Conservation (phyloP, 2,329 filamentous ascomycete genomes). For the Botryotinia globosa region DNA sequence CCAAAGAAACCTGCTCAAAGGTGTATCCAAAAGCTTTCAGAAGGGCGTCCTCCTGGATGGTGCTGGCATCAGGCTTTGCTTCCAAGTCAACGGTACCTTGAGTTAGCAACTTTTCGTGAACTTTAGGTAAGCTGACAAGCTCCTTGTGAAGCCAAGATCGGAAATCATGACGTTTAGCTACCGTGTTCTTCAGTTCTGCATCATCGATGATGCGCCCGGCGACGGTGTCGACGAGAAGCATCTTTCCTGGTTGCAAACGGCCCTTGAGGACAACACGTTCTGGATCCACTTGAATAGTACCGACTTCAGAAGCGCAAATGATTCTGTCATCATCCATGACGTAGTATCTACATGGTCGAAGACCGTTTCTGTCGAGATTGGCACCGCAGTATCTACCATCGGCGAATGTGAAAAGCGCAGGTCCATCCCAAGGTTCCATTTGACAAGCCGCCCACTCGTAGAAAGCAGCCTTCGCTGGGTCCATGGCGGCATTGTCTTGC, state of each 20-base stretch:
- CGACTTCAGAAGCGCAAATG: constrained; percentile 94
- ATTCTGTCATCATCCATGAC: constrained; percentile 96
- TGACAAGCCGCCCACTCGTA: constrained; percentile 98
- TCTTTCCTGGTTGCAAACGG: constrained; percentile 87
- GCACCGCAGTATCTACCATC: constrained; percentile 96
- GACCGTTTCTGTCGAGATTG: constrained; percentile 92
- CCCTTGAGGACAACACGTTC: constrained; percentile 91
- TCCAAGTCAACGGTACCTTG: constrained; percentile 62
- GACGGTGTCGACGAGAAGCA: constrained; percentile 92
- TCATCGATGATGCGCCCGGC: constrained; percentile 93
- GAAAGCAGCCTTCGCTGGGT: constrained; percentile 92
- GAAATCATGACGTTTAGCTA: constrained; percentile 86
- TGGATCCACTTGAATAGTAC: constrained; percentile 86
- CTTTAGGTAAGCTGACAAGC: constrained; percentile 74
- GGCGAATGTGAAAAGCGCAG: constrained; percentile 93
- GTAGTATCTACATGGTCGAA: constrained; percentile 95
- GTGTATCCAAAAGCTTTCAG: constrained; percentile 90
- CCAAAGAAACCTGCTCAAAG: constrained; percentile 87
- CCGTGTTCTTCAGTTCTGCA: constrained; percentile 82
- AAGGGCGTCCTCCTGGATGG: constrained; percentile 79
- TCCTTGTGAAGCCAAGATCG: constrained; percentile 82
- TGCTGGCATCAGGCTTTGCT: constrained; percentile 63
- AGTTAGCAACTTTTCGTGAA: constrained; percentile 60
- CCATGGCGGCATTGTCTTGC: constrained; percentile 91
- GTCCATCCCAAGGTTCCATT: constrained; percentile 99